These are phyloP conservation scores for Erucastrum elatum DNA, from an alignment of 345 rosid genomes.

Conservation along the genomic window DNA sequence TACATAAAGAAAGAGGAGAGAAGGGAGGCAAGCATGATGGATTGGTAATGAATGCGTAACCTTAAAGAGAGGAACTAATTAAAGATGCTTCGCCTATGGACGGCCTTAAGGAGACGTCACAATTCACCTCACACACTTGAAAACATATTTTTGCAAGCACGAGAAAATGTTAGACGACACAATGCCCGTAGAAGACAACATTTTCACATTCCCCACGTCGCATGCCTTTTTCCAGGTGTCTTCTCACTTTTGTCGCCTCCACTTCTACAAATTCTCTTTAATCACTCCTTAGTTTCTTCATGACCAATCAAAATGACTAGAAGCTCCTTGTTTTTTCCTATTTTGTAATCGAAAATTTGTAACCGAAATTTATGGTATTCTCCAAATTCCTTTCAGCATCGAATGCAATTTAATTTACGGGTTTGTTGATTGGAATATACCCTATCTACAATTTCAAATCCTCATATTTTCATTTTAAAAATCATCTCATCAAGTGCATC, in stretches of 20 bases:
- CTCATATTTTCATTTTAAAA: no score
- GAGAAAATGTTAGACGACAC: conserved; percentile 29
- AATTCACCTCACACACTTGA: conserved; percentile 27
- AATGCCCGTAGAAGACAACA: conserved; percentile 12
- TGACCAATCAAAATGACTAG: neutral
- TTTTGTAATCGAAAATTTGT: neutral
- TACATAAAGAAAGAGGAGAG: neutral
- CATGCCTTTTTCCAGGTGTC: conserved; percentile 44
- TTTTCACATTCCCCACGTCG: conserved; percentile 38
- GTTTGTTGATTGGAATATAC: neutral
- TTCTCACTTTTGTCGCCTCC: conserved; percentile 32
- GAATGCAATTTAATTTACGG: neutral
- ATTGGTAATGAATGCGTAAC: conserved; percentile 41
- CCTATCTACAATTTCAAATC: no score
- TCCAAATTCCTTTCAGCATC: neutral
- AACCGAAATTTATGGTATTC: neutral
- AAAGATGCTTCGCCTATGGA: conserved; percentile 38
- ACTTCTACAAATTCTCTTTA: neutral
- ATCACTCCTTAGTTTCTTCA: neutral
- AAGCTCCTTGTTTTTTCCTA: neutral
- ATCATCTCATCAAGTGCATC: no score
- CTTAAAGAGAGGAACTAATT: conserved; percentile 42
- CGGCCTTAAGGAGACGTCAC: conserved; percentile 37
- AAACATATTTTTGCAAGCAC: conserved; percentile 35
- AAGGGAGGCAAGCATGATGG: conserved; percentile 24